Percentiles rank a stretch among this genome's conserved stretches.
Evolutionary conservation across 768 basidiomycete genomes (phyloP).

Genomic region (Coprinopsis marcescibilis): DNA sequence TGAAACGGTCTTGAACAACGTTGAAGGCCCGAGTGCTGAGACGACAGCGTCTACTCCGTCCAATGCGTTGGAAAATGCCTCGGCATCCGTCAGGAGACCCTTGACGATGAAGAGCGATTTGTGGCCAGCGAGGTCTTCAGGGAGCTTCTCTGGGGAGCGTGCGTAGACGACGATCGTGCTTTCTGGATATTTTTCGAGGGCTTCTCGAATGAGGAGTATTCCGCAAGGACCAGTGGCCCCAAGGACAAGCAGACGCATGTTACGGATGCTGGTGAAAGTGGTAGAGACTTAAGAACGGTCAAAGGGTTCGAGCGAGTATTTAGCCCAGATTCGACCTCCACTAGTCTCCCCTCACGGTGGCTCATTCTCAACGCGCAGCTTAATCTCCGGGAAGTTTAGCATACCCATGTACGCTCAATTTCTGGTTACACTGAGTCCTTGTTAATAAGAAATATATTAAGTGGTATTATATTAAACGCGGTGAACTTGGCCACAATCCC

Average conservation of each 20-base stretch:
- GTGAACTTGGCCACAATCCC: conserved; percentile 36
- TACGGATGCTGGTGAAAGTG: neutral
- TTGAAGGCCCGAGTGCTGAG: conserved; percentile 48
- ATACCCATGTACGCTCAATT: too few relatives aligned
- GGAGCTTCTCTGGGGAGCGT: conserved; percentile 58
- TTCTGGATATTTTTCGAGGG: conserved; percentile 34
- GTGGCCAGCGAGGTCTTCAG: conserved; percentile 41
- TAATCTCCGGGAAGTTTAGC: too few relatives aligned
- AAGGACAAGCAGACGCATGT: conserved; percentile 53
- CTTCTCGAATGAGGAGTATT: conserved; percentile 49
- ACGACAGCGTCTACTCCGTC: conserved; percentile 56
- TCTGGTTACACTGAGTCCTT: too few relatives aligned
- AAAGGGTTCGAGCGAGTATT: neutral
- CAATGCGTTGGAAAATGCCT: conserved; percentile 45
- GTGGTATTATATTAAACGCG: conserved; percentile 13
- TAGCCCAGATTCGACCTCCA: neutral
- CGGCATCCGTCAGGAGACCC: conserved; percentile 50
- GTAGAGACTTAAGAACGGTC: neutral
- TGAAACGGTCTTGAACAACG: conserved; percentile 48
- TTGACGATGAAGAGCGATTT: conserved; percentile 43
- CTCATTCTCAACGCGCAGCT: too few relatives aligned
- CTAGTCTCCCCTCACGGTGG: too few relatives aligned
- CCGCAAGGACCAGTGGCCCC: conserved; percentile 63
- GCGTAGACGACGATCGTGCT: conserved; percentile 53
- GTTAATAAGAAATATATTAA: too few relatives aligned